Evolutionary conservation across 768 basidiomycete genomes (phyloP), one percentile per base, ranked within the genome.

Genomic region (Lentinula sp.): DNA sequence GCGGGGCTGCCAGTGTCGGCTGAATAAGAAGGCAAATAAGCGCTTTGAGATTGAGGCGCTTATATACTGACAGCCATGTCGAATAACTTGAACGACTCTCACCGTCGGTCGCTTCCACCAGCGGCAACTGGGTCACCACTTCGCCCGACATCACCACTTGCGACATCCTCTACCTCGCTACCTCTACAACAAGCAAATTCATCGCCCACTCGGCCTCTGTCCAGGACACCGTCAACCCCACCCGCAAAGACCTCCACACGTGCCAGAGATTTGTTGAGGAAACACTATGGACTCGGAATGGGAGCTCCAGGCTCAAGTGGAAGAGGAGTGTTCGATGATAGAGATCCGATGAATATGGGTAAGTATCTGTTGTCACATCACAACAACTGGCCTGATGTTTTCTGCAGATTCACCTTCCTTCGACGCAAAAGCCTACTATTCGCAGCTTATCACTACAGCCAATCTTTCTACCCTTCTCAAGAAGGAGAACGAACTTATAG

Each of bases 281-380:
- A 91, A 65, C 93, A 95, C 68, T 95, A 95, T 79, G 91, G 92
- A 5, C 73, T 95, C 32, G 89, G 86, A 16, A 75, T 90, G n/a
- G 87, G 86, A 0, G 84, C 84, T 36, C 92, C 90, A 12, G 78
- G 82, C 3, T 82, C 90, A 20, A 56, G 55, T 56, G 55, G 55
- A 41, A 20, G 55, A 16, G 37, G 16, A 1, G 67, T 78, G 1
- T 77, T 81, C 1, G 84, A 84, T 35, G 81, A 80, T 43, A 78
- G 79, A 57, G 92, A 93, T 70, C 89, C 91, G 13, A 90, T 93
- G 89, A 90, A 91, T 66, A 74, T 94, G 61, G 90, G 91, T 85
- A 66, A 62, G 82, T 68, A 13, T 16, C 20, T 32, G 8, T 46
- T 4, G 28, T n/a, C 37, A 6, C 33, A 15, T n/a, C 7, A 36